These are phyloP conservation scores for Boletus barrowsii DNA, from an alignment of 768 basidiomycete genomes.

Conservation along the genomic window DNA sequence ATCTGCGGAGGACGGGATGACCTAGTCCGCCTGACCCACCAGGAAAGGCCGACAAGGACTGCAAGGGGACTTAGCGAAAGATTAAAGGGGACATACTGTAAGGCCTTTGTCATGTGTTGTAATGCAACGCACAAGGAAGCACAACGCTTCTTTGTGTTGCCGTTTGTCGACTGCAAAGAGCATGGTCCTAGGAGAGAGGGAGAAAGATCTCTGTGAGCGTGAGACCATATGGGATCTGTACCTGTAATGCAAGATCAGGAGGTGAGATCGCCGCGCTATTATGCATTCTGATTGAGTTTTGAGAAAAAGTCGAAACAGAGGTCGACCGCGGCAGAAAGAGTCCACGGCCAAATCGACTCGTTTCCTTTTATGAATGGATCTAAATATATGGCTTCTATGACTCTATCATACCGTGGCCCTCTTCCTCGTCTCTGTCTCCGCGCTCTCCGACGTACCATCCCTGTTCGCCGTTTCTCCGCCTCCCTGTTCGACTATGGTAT, in stretches of 20 bases:
- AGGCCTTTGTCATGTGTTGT: constrained; percentile 28
- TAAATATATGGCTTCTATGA: constrained; percentile 33
- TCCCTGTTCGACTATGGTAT: constrained; percentile 22
- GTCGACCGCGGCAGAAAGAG: constrained; percentile 17
- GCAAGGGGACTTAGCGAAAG: constrained; percentile 27
- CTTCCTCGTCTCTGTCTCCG: constrained; percentile 44
- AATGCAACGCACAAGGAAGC: constrained; percentile 28
- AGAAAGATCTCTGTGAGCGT: constrained; percentile 8
- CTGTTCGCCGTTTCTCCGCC: constrained; percentile 25
- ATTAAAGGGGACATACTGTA: constrained; percentile 23
- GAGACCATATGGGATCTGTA: constrained; percentile 9
- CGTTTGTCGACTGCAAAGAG: constrained; percentile 7
- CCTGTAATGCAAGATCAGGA: constrained; percentile 19
- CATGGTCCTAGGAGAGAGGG: constrained; percentile 12
- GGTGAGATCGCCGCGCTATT: constrained; percentile 29
- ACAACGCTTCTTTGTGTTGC: constrained; percentile 13
- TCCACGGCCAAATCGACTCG: constrained; percentile 16
- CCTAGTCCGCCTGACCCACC: constrained; percentile 19
- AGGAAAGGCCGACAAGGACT: constrained; percentile 11
- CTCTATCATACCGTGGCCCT: constrained; percentile 45
- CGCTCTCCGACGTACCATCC: constrained; percentile 37
- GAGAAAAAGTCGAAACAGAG: constrained; percentile 1
- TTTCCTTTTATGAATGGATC: constrained; percentile 8
- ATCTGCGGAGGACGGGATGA: constrained; percentile 18
- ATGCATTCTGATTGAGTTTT: constrained; percentile 20